Percentiles rank a stretch among this genome's conserved stretches.
These are phyloP conservation scores for Aspergillus fumigatiaffinis DNA, from an alignment of 2,329 filamentous ascomycete genomes.

Conservation along the genomic window DNA sequence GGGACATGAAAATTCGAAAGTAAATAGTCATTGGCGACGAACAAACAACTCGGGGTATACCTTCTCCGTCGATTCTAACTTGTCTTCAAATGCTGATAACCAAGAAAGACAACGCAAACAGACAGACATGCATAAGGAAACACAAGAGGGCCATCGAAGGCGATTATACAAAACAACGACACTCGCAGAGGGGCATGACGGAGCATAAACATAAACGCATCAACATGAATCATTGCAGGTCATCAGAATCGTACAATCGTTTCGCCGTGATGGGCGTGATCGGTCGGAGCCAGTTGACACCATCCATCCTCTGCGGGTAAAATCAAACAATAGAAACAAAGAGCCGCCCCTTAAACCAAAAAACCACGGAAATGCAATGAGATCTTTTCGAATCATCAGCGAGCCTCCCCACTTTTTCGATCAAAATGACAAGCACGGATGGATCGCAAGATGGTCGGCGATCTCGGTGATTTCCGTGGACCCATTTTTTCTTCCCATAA, in stretches of 20 bases:
- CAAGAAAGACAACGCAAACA: slow-evolving; percentile 10
- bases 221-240: slow-evolving; percentile 20
- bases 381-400: slow-evolving; percentile 8
- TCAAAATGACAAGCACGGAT: slow-evolving; percentile 3
- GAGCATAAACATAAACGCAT: slow-evolving; percentile 7
- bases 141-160: slow-evolving; percentile 10
- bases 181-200: slow-evolving; percentile 2
- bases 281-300: slow-evolving; percentile 13
- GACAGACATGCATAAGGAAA: slow-evolving; percentile 13
- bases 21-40: background rate
- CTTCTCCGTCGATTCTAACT: slow-evolving; percentile 15
- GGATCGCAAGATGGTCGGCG: slow-evolving; percentile 1
- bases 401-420: slow-evolving; percentile 14
- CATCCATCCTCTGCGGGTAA: slow-evolving; percentile 12
- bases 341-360: slow-evolving; percentile 11
- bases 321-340: slow-evolving; percentile 14
- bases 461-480: background rate
- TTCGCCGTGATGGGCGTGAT: slow-evolving; percentile 24
- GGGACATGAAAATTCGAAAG: background rate
- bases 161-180: slow-evolving; percentile 12
- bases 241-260: slow-evolving; percentile 27
- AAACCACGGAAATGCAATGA: slow-evolving; percentile 6
- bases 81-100: slow-evolving; percentile 11
- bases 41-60: slow-evolving; percentile 10
- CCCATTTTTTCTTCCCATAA: slow-evolving; percentile 6